Evolutionary conservation across 495 filamentous ascomycete species (phyloP).

Genomic region (Podospora sp.): DNA sequence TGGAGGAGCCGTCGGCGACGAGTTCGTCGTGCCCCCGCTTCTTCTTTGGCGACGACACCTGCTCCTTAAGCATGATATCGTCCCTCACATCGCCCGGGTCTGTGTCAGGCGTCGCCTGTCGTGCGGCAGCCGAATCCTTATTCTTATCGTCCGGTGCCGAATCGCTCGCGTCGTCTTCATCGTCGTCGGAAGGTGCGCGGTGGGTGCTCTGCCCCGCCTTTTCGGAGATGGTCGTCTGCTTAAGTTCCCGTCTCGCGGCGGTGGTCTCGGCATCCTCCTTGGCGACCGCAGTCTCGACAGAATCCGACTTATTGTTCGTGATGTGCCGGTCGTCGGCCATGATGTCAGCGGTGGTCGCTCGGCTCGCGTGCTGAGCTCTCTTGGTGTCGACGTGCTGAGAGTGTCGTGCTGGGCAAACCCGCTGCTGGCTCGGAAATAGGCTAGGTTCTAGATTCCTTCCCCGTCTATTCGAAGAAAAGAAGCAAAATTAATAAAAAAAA

Average conservation of each 20-base stretch:
- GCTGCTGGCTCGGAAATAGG: neutral
- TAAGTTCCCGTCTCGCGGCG: constrained; percentile 57
- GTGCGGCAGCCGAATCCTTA: neutral
- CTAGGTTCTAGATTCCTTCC: neutral
- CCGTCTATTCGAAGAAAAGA: neutral
- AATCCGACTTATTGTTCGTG: constrained; percentile 37
- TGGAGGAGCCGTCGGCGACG: constrained; percentile 38
- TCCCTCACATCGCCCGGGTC: constrained; percentile 36
- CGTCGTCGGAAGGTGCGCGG: constrained; percentile 26
- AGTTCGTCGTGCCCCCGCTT: constrained; percentile 58
- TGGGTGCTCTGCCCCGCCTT: constrained; percentile 31
- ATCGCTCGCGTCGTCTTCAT: constrained; percentile 30
- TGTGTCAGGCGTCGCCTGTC: constrained; percentile 36
- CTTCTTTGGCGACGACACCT: constrained; percentile 58
- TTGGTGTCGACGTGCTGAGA: constrained; percentile 12
- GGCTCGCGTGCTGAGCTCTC: constrained; percentile 7
- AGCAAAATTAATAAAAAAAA: neutral
- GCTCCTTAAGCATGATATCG: constrained; percentile 40
- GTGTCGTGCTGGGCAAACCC: neutral
- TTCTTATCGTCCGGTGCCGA: constrained; percentile 30
- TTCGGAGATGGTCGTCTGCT: constrained; percentile 57
- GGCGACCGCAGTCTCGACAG: constrained; percentile 25
- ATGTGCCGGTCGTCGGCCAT: constrained; percentile 44
- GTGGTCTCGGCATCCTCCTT: constrained; percentile 59
- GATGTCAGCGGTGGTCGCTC: constrained; percentile 29